phyloP scores from a whole-genome alignment of 148 eudicot species.

The Rhododendron williamsianum region DNA sequence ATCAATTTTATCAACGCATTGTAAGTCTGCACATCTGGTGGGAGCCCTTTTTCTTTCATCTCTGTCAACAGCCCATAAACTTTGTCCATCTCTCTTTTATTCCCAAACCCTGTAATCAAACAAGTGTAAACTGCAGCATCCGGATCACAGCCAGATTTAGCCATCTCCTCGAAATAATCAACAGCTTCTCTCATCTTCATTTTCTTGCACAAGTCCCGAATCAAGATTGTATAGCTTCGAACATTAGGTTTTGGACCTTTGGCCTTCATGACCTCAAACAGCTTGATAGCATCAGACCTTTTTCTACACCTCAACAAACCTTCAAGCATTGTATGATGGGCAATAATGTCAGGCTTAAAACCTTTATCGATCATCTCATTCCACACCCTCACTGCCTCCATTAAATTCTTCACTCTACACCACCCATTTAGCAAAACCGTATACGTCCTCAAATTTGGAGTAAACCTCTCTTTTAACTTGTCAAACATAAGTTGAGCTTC shows the following conservation, averaged over 20 bases:
- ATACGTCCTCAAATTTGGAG: conserved; percentile 49
- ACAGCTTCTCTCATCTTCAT: conserved; percentile 59
- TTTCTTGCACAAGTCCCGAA: conserved; percentile 73
- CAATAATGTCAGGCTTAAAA: conserved; percentile 67
- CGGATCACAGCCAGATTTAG: conserved; percentile 52
- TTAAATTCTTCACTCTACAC: conserved; percentile 66
- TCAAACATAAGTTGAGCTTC: conserved; percentile 70
- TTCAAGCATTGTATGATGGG: conserved; percentile 77
- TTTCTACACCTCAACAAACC: conserved; percentile 68
- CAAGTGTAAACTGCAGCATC: conserved; percentile 83
- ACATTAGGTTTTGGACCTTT: conserved; percentile 82
- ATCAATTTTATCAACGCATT: conserved; percentile 79
- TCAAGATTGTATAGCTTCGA: conserved; percentile 70
- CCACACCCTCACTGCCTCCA: conserved; percentile 87
- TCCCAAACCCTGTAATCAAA: conserved; percentile 79
- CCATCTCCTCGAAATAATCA: conserved; percentile 60
- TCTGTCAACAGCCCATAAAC: conserved; percentile 58
- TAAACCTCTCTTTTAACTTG: conserved; percentile 52
- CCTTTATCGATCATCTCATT: conserved; percentile 82
- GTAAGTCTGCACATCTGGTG: conserved; percentile 63
- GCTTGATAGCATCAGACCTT: conserved; percentile 68
- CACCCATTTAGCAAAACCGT: conserved; percentile 72
- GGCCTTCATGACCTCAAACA: conserved; percentile 74
- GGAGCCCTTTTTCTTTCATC: conserved; percentile 72
- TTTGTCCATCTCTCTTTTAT: conserved; percentile 65